These are phyloP conservation scores for Talaromyces piceae DNA, from an alignment of 2,329 filamentous ascomycete genomes.

Conservation along the genomic window DNA sequence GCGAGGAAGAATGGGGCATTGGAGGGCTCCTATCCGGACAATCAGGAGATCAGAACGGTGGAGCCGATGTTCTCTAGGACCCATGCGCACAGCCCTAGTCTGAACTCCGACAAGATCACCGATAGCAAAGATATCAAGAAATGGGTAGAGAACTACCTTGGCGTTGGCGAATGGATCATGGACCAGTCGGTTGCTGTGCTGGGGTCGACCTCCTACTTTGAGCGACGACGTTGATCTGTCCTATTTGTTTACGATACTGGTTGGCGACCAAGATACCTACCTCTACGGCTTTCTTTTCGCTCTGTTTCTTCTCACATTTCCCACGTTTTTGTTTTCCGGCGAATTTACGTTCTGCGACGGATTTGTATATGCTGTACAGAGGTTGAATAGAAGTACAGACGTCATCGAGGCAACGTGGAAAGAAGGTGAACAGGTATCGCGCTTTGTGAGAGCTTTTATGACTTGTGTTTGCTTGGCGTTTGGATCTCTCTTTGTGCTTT, in stretches of 20 bases:
- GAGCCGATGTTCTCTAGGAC: conserved; percentile 11
- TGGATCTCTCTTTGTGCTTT: neutral
- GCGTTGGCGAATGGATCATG: conserved; percentile 96
- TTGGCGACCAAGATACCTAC: neutral
- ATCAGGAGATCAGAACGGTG: conserved; percentile 1
- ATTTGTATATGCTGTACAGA: neutral
- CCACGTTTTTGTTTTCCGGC: neutral
- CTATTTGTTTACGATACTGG: neutral
- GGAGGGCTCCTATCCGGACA: neutral
- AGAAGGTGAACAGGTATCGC: neutral
- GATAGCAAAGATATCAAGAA: conserved; percentile 76
- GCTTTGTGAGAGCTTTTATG: neutral
- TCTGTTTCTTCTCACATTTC: neutral
- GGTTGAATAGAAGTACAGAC: neutral
- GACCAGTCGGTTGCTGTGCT: conserved; percentile 92
- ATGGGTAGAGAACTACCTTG: conserved; percentile 91
- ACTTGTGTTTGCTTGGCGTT: neutral
- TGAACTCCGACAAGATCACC: conserved; percentile 77
- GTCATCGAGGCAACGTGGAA: neutral
- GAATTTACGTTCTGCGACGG: neutral
- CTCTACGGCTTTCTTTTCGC: neutral
- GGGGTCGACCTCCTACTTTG: conserved; percentile 81
- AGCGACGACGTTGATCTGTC: conserved; percentile 64
- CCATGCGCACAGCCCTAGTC: conserved; percentile 51
- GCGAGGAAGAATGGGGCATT: neutral